These are phyloP conservation scores for Marvania coccoides DNA, from an alignment of 139 green algal species.

Conservation along the genomic window DNA sequence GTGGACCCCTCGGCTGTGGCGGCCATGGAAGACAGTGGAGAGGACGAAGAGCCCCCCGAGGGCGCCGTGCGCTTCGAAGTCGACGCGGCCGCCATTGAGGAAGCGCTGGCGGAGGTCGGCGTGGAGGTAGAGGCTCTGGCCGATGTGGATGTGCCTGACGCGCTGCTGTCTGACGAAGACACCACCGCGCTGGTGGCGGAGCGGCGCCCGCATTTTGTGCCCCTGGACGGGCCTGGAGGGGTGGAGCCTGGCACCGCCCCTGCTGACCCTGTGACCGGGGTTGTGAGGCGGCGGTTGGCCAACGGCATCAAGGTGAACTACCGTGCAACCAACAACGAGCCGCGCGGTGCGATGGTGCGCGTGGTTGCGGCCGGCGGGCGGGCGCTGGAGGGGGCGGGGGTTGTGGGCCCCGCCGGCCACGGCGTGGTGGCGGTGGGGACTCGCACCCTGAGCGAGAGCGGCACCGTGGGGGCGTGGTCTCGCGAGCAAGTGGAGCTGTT, in stretches of 20 bases:
- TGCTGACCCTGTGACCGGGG: slow-evolving; percentile 31
- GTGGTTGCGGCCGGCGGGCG: slow-evolving; percentile 77
- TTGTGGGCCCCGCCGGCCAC: slow-evolving; percentile 45
- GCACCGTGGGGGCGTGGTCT: slow-evolving; percentile 70
- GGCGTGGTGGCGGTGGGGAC: slow-evolving; percentile 75
- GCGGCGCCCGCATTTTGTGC: slow-evolving; percentile 67
- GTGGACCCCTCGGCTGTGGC: slow-evolving; percentile 44
- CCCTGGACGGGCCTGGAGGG: neutral
- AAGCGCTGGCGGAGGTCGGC: slow-evolving; percentile 45
- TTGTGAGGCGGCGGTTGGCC: slow-evolving; percentile 77
- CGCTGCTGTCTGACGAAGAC: slow-evolving; percentile 63
- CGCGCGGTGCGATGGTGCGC: slow-evolving; percentile 74
- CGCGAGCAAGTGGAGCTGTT: slow-evolving; percentile 91
- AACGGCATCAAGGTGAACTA: slow-evolving; percentile 96
- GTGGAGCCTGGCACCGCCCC: neutral
- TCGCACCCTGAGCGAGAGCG: slow-evolving; percentile 73
- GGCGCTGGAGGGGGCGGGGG: slow-evolving; percentile 31
- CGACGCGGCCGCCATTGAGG: slow-evolving; percentile 54
- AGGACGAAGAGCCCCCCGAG: slow-evolving; percentile 31
- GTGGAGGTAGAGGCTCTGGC: slow-evolving; percentile 39
- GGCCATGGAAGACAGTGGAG: slow-evolving; percentile 2
- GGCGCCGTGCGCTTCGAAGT: slow-evolving; percentile 59
- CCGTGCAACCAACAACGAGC: slow-evolving; percentile 81
- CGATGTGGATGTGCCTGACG: slow-evolving; percentile 68
- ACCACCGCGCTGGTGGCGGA: slow-evolving; percentile 44